Percentiles rank a stretch among this genome's conserved stretches.
Evolutionary conservation across 331 rosid species (phyloP).

Genomic region (Malus hybrid): DNA sequence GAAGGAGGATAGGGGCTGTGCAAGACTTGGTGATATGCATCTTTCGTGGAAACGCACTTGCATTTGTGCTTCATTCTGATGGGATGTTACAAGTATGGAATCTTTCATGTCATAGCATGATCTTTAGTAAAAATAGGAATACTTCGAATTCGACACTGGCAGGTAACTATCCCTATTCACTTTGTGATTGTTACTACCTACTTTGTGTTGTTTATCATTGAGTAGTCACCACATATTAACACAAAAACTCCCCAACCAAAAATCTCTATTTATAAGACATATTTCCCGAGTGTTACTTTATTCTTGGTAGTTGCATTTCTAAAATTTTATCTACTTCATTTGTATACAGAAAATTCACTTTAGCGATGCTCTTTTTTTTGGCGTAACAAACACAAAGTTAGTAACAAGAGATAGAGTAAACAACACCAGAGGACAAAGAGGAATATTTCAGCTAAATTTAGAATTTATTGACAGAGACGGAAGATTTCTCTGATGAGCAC

Average conservation of each 20-base stretch:
- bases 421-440: too few species aligned
- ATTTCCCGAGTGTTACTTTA: background rate
- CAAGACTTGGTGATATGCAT: slow-evolving; percentile 65
- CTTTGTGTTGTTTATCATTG: background rate
- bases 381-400: too few species aligned
- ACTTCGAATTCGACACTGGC: slow-evolving; percentile 19
- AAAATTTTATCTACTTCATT: background rate
- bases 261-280: background rate
- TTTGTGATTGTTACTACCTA: background rate
- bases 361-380: too few species aligned
- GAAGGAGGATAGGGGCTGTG: slow-evolving; percentile 52
- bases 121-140: slow-evolving; percentile 50
- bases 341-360: background rate
- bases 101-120: slow-evolving; percentile 45
- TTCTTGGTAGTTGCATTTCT: background rate
- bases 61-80: slow-evolving; percentile 80
- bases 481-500: too few species aligned
- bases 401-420: too few species aligned
- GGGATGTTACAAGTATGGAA: slow-evolving; percentile 85
- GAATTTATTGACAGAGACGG: too few species aligned
- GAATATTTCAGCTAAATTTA: too few species aligned
- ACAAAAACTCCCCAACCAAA: background rate
- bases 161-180: slow-evolving; percentile 37
- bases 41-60: slow-evolving; percentile 47
- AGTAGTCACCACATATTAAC: background rate